Conservation (phyloP, 176 grass and related monocot species). For the Phoenix dactylifera region DNA sequence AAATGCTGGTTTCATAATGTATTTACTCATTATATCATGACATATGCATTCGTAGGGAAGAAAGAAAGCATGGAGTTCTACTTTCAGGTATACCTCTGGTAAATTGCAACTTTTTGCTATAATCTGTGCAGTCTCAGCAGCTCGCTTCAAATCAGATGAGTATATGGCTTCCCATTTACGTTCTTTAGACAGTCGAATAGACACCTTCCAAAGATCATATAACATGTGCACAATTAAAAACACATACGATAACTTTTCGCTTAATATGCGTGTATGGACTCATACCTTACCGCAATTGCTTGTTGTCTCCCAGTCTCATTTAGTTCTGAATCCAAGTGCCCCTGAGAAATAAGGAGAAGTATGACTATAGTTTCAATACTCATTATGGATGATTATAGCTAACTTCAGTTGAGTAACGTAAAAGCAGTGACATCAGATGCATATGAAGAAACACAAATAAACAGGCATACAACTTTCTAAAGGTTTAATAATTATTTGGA, state of each 20-base stretch:
- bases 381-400: too few relatives aligned
- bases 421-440: background rate
- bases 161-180: slow-evolving; percentile 59
- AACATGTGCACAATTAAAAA: slow-evolving; percentile 32
- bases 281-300: slow-evolving; percentile 57
- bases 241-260: background rate
- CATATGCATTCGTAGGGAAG: background rate
- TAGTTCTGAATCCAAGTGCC: slow-evolving; percentile 65
- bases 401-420: too few relatives aligned
- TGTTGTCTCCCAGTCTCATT: slow-evolving; percentile 81
- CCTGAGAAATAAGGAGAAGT: slow-evolving; percentile 17
- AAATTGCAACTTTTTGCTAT: slow-evolving; percentile 59
- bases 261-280: background rate
- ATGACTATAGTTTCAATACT: too few relatives aligned
- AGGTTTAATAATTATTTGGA: too few relatives aligned
- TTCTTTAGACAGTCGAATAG: slow-evolving; percentile 57
- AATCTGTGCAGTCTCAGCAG: slow-evolving; percentile 58
- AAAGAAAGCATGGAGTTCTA: background rate
- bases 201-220: slow-evolving; percentile 43
- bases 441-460: background rate
- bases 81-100: slow-evolving; percentile 40
- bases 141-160: slow-evolving; percentile 87
- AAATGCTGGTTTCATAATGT: too few relatives aligned
- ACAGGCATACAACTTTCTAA: too few relatives aligned
- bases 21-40: background rate